Conservation (phyloP, 768 basidiomycete species). For the Hypholoma sublateritium region DNA sequence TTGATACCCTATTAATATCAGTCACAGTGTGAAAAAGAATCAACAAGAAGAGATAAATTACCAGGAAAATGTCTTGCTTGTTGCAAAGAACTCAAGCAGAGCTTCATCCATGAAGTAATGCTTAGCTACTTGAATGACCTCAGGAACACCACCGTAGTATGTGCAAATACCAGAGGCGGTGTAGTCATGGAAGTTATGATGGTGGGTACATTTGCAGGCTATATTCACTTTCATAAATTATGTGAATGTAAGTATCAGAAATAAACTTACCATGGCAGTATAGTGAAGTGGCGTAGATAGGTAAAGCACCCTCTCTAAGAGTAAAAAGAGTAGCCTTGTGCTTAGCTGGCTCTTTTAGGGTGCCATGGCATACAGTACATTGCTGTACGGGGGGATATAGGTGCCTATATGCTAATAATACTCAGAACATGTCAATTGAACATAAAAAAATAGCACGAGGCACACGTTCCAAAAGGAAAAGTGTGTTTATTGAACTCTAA, state of each 20-base stretch:
- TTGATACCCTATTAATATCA: not conserved
- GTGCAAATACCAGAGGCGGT: slow-evolving; percentile 1
- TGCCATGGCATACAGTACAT: not conserved
- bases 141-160: slow-evolving; percentile 12
- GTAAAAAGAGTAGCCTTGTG: not conserved
- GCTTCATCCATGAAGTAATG: slow-evolving; percentile 1
- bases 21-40: not conserved
- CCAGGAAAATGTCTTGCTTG: not conserved
- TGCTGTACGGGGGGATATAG: not conserved
- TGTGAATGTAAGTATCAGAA: not conserved
- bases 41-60: not conserved
- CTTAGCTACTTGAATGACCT: not conserved
- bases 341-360: not conserved
- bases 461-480: not conserved
- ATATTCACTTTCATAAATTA: not conserved
- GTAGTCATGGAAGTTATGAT: slow-evolving; percentile 15
- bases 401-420: not conserved
- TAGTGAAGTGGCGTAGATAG: not conserved
- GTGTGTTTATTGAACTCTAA: not conserved
- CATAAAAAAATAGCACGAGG: not conserved
- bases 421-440: not conserved
- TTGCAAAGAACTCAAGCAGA: not conserved
- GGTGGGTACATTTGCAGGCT: slow-evolving; percentile 3
- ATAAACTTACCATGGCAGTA: not conserved
- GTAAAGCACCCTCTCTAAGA: not conserved